Conservation (phyloP, 2,329 filamentous ascomycete species). For the Aspergillus aculeatus region DNA sequence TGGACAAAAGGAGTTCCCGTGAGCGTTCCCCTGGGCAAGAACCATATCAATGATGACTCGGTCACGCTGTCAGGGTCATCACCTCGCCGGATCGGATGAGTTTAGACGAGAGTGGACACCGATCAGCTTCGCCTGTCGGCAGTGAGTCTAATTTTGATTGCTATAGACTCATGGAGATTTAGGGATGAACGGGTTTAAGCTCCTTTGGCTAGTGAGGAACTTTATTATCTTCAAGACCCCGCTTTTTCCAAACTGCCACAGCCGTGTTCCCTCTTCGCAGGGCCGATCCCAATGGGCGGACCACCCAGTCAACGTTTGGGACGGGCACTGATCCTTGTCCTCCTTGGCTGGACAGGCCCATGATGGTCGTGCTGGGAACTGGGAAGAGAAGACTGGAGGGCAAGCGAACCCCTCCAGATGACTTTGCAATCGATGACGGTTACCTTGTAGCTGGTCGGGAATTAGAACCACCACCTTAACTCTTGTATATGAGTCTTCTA, state of each 20-base stretch:
- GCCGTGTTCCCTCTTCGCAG: neutral
- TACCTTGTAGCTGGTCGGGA: neutral
- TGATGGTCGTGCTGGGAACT: neutral
- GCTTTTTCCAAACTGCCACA: neutral
- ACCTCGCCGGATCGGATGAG: neutral
- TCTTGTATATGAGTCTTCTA: neutral
- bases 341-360: neutral
- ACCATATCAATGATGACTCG: neutral
- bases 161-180: neutral
- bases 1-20: neutral
- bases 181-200: neutral
- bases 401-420: neutral
- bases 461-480: neutral
- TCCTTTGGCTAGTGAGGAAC: neutral
- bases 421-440: neutral
- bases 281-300: slow-evolving; percentile 1
- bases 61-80: neutral
- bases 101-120: neutral
- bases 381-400: neutral
- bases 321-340: slow-evolving; percentile 1
- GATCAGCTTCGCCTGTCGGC: neutral
- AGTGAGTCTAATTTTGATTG: neutral
- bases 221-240: neutral
- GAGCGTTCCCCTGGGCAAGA: neutral
- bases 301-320: slow-evolving; percentile 1